These are phyloP conservation scores for Botrytis elliptica DNA, from an alignment of 2,329 filamentous ascomycete genomes.

Conservation along the genomic window DNA sequence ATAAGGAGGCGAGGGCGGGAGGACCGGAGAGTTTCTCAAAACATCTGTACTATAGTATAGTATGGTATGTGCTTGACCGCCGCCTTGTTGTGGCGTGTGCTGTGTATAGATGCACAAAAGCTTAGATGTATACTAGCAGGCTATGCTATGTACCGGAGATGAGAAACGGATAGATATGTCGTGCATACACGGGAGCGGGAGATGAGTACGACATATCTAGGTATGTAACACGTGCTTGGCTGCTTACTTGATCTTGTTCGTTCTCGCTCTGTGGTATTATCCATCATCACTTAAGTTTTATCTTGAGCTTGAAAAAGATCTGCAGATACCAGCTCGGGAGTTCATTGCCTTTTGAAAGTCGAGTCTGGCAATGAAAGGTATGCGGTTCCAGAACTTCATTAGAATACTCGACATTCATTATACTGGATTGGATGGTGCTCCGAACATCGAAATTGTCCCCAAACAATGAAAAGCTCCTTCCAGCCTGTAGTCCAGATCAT, in stretches of 20 bases:
- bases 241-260: neutral
- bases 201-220: neutral
- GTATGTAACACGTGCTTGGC: neutral
- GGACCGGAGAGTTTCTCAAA: neutral
- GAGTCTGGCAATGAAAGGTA: neutral
- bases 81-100: neutral
- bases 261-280: neutral
- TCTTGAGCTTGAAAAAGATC: neutral
- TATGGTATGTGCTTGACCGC: neutral
- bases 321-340: neutral
- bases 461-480: neutral
- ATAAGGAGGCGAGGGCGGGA: neutral
- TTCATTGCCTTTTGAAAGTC: neutral
- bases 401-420: neutral
- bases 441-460: neutral
- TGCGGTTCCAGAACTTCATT: neutral
- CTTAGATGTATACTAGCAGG: neutral
- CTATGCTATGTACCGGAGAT: neutral
- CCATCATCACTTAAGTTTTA: neutral
- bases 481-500: neutral
- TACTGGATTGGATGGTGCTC: neutral
- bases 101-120: neutral
- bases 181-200: neutral
- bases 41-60: neutral
- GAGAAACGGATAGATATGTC: neutral